These are phyloP conservation scores for Anthoceros angustus DNA, from an alignment of 225 moss, liverwort and hornwort genomes.

Conservation along the genomic window DNA sequence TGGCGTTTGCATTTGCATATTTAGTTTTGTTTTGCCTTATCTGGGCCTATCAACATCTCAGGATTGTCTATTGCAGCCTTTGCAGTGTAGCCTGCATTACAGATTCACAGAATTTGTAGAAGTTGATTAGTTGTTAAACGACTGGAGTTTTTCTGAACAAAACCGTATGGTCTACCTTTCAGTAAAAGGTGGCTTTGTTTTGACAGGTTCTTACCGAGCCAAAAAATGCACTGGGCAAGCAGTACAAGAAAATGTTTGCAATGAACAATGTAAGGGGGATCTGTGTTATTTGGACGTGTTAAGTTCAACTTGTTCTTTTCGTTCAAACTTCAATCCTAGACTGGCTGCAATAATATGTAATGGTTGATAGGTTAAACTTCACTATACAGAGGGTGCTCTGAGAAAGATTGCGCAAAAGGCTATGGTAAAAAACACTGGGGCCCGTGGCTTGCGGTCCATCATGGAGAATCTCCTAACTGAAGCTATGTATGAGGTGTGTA, in stretches of 20 bases:
- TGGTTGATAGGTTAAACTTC: conserved; percentile 58
- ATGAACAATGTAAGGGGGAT: conserved; percentile 65
- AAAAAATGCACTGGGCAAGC: conserved; percentile 90
- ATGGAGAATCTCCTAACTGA: conserved; percentile 92
- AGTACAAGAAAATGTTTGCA: conserved; percentile 98
- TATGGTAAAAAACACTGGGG: conserved; percentile 81
- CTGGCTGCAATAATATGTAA: background rate
- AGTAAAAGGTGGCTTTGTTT: background rate
- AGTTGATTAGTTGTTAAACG: too few species aligned
- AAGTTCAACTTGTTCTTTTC: background rate
- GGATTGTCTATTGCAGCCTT: too few species aligned
- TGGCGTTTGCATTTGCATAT: too few species aligned
- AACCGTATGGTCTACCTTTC: background rate
- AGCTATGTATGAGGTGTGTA: conserved; percentile 79
- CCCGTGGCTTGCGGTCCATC: conserved; percentile 85
- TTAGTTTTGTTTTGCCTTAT: too few species aligned
- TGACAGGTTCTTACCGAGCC: conserved; percentile 89
- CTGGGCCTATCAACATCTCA: too few species aligned
- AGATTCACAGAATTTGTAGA: too few species aligned
- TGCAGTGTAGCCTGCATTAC: too few species aligned
- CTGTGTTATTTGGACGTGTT: background rate
- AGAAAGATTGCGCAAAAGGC: conserved; percentile 88
- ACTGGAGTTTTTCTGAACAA: background rate
- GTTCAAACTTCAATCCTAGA: background rate
- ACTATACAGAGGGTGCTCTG: conserved; percentile 78